Conservation (phyloP, 768 basidiomycete genomes). For the Asterophora lycoperdoides region DNA sequence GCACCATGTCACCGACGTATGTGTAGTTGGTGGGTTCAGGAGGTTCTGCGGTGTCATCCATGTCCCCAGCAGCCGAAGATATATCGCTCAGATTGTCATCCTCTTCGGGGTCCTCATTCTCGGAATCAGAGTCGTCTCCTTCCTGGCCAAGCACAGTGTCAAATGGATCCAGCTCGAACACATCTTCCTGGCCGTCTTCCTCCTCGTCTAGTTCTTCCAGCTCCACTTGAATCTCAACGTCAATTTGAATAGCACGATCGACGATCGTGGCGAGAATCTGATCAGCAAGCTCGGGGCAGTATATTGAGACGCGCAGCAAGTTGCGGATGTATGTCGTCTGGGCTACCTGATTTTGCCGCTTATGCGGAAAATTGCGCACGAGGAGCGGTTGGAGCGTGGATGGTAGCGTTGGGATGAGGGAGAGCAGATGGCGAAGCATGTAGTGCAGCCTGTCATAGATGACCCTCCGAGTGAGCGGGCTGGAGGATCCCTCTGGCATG, state of each 20-base stretch:
- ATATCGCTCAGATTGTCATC: slow-evolving; percentile 59
- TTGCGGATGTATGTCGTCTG: slow-evolving; percentile 93
- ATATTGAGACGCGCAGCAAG: slow-evolving; percentile 72
- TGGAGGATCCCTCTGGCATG: slow-evolving; percentile 59
- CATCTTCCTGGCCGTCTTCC: slow-evolving; percentile 46
- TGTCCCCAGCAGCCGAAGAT: slow-evolving; percentile 64
- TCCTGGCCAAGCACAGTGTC: slow-evolving; percentile 82
- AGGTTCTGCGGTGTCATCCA: slow-evolving; percentile 34
- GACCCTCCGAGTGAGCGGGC: slow-evolving; percentile 72
- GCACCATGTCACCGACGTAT: slow-evolving; percentile 81
- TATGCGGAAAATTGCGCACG: slow-evolving; percentile 85
- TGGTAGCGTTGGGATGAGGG: slow-evolving; percentile 87
- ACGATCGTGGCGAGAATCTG: slow-evolving; percentile 83
- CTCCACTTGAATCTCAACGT: slow-evolving; percentile 98
- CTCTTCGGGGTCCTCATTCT: slow-evolving; percentile 48
- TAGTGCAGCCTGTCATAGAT: slow-evolving; percentile 86
- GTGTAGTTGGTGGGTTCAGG: slow-evolving; percentile 54
- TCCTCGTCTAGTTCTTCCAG: slow-evolving; percentile 84
- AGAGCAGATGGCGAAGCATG: slow-evolving; percentile 81
- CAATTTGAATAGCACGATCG: slow-evolving; percentile 93
- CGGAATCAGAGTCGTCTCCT: slow-evolving; percentile 53
- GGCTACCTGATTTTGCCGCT: slow-evolving; percentile 73
- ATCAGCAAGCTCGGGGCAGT: slow-evolving; percentile 85
- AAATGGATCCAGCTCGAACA: slow-evolving; percentile 83
- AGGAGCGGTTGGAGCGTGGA: slow-evolving; percentile 84